Conservation (phyloP, 2,329 filamentous ascomycete species). For the Chrysosphaeria jannelii region DNA sequence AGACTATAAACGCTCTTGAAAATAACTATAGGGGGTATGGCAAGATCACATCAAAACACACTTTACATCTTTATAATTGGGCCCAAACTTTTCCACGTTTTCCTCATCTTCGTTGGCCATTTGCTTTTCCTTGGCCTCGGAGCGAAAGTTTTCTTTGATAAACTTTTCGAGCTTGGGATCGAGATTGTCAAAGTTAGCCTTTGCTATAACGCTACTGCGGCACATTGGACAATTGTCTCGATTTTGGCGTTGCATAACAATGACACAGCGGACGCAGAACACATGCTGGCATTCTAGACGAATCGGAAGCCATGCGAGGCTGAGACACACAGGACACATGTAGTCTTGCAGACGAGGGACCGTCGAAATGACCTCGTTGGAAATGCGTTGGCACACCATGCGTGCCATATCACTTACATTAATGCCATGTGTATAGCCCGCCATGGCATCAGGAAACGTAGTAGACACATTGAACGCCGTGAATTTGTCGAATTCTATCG, state of each 20-base stretch:
- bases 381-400: conserved; percentile 45
- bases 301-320: conserved; percentile 57
- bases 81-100: conserved; percentile 42
- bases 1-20: too few species aligned
- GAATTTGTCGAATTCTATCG: conserved; percentile 53
- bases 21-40: too few species aligned
- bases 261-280: conserved; percentile 60
- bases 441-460: conserved; percentile 1
- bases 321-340: conserved; percentile 51
- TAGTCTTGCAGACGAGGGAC: conserved; percentile 70
- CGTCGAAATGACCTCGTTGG: conserved; percentile 36
- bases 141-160: conserved; percentile 45
- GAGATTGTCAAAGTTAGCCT: conserved; percentile 39
- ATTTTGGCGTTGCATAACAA: conserved; percentile 43
- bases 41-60: conserved; percentile 34
- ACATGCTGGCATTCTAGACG: conserved; percentile 43
- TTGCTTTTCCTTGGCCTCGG: conserved; percentile 35
- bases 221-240: conserved; percentile 49
- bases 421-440: neutral
- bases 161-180: conserved; percentile 38
- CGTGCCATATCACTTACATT: conserved; percentile 23
- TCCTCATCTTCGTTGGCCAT: conserved; percentile 44
- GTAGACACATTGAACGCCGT: conserved; percentile 18
- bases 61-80: conserved; percentile 25
- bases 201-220: conserved; percentile 36